Base-by-base conservation (phyloP, 768 basidiomycete genomes). In the Mycena albidolilacea region DNA sequence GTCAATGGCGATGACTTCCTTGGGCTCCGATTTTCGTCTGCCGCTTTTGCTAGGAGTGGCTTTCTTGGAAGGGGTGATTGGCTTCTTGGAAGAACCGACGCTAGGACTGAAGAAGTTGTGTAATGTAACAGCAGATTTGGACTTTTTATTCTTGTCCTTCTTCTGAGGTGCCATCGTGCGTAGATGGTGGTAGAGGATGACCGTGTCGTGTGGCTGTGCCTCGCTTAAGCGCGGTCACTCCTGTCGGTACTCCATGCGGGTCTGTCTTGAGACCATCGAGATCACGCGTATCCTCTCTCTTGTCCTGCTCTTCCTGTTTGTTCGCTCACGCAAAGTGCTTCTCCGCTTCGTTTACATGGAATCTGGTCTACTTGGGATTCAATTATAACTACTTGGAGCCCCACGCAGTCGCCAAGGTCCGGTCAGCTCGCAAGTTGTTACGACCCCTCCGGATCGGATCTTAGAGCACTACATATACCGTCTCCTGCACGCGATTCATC, bases 1-100 rank as follows among this genome's bases (percentile, higher is more conserved):
- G 78, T 92, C 91, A 67, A 93, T 88, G 69, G 91, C 80, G 59
- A 92, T 91, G 73, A 91, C 77, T 74, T 91, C 87, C 73, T 79
- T 64, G 58, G 73, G 15, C 48, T 50, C 46, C 9, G 64, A 37
- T 11, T 65, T 64, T 23, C 41, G 41, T 58, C 62, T 68, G 64
- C 15, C 37, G 19, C 30, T 57, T 35, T 63, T 9, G 12, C 14
- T 48, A 3, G 67, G n/a, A 19, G 64, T 23, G 35, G 64, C 15
- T 54, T 66, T 65, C 55, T 30, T 50, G 17, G 41, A n/a, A n/a
- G 48, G 46, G 46, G 19, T 7, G 7, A n/a, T 50, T 50, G 17
- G 19, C 19, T n/a, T 50, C 15, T 50, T 50, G 19, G 48, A 50
- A 17, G 48, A 10, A n/a, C 48, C 48, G 10, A n/a, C 48, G 43